Evolutionary conservation across 495 filamentous ascomycete genomes (phyloP).

Genomic region (Trichoderma erinaceum): DNA sequence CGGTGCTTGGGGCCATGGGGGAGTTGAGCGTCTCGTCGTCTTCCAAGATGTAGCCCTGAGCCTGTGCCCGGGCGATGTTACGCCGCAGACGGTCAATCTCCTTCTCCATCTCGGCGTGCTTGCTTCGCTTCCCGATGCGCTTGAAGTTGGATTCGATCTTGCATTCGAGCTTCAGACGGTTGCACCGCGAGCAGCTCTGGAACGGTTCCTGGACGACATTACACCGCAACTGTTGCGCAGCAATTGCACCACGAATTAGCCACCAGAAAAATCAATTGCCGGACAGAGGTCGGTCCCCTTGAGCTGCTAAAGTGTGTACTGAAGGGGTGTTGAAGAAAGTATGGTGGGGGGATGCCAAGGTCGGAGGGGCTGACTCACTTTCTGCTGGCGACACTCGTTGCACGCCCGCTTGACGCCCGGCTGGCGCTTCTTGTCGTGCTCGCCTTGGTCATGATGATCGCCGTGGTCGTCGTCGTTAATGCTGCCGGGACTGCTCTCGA

Average conservation of each 20-base stretch:
- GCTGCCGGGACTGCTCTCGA: conserved; percentile 67
- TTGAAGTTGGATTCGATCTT: conserved; percentile 94
- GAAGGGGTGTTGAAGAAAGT: conserved; percentile 14
- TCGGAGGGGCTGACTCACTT: conserved; percentile 49
- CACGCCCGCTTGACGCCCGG: conserved; percentile 82
- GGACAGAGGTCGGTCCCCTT: neutral
- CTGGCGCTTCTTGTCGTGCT: conserved; percentile 58
- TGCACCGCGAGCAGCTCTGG: conserved; percentile 73
- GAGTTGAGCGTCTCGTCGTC: conserved; percentile 48
- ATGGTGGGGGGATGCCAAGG: conserved; percentile 16
- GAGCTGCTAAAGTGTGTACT: conserved; percentile 1
- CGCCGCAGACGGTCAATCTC: conserved; percentile 57
- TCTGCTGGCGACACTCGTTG: conserved; percentile 94
- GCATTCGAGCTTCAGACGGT: conserved; percentile 77
- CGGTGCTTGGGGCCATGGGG: conserved; percentile 45
- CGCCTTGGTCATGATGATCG: conserved; percentile 46
- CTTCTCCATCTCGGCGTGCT: conserved; percentile 90
- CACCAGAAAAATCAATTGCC: conserved; percentile 12
- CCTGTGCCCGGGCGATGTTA: conserved; percentile 42
- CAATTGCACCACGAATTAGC: conserved; percentile 5
- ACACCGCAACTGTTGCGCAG: conserved; percentile 62
- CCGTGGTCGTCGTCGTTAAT: conserved; percentile 53
- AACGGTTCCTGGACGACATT: conserved; percentile 86
- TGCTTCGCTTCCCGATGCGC: conserved; percentile 81
- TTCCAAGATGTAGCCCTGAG: conserved; percentile 45